These are phyloP conservation scores for Withania somnifera DNA, from an alignment of 305 asterid species.

Conservation along the genomic window DNA sequence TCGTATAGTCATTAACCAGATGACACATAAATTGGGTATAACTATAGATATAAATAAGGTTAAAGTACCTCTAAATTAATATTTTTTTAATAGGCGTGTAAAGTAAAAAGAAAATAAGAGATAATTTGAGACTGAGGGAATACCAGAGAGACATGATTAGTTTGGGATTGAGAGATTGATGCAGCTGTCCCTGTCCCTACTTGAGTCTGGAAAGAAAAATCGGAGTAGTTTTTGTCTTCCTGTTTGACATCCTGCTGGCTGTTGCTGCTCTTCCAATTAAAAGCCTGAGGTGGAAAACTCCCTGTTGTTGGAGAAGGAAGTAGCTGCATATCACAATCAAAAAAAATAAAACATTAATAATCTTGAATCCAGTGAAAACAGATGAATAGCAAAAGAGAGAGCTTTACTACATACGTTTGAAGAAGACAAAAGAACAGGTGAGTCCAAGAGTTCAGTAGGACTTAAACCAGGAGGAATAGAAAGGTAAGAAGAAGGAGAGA, in stretches of 20 bases:
- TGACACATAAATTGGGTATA: background rate
- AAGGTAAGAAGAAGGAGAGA: slow-evolving; percentile 67
- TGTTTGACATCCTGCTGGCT: too few relatives aligned
- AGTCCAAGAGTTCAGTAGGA: slow-evolving; percentile 64
- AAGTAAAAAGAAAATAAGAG: background rate
- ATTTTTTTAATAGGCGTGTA: background rate
- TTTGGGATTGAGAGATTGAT: slow-evolving; percentile 2
- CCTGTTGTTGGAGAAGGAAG: slow-evolving; percentile 87
- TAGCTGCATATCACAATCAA: slow-evolving; percentile 34
- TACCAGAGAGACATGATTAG: slow-evolving; percentile 8
- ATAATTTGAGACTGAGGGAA: background rate
- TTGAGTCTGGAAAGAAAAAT: slow-evolving; percentile 48
- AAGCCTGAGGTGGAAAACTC: slow-evolving; percentile 33
- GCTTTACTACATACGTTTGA: slow-evolving; percentile 30
- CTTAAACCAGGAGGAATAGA: slow-evolving; percentile 67
- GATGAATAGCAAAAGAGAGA: too few relatives aligned
- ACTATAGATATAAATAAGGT: too few relatives aligned
- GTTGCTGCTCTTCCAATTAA: slow-evolving; percentile 35
- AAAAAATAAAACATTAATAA: background rate
- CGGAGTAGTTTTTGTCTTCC: slow-evolving; percentile 31
- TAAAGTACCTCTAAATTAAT: background rate
- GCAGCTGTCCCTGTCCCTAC: background rate
- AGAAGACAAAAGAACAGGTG: slow-evolving; percentile 54
- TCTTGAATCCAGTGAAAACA: background rate
- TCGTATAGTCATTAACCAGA: too few relatives aligned